phyloP scores from a whole-genome alignment of 139 green algal species.

The Chlamydomonas applanata region DNA sequence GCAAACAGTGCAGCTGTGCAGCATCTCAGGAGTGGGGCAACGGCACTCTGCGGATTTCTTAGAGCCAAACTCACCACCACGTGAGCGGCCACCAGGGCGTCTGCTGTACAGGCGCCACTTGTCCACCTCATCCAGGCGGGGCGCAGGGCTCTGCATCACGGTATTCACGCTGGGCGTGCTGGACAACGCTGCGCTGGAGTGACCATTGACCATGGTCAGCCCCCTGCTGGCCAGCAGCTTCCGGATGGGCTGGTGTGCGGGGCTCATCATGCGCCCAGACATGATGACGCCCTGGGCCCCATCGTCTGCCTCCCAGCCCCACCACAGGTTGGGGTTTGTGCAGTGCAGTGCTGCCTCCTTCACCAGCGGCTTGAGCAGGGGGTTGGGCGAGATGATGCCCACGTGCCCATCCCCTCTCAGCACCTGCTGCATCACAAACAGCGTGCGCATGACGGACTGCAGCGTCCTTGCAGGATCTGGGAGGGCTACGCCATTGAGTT shows the following conservation, averaged over 20 bases:
- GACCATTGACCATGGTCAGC: slow-evolving; percentile 18
- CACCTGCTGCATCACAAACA: slow-evolving; percentile 33
- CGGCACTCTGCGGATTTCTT: too few species aligned
- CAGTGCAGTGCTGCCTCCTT: slow-evolving; percentile 36
- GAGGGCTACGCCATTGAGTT: slow-evolving; percentile 8
- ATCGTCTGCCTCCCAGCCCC: not conserved
- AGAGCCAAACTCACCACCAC: not conserved
- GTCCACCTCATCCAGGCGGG: slow-evolving; percentile 22
- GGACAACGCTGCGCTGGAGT: not conserved
- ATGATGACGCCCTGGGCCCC: not conserved
- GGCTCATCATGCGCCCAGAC: too few species aligned
- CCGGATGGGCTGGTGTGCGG: slow-evolving; percentile 28
- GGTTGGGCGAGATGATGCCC: slow-evolving; percentile 48
- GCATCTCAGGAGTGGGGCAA: too few species aligned
- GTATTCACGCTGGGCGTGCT: not conserved
- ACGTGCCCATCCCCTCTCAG: slow-evolving; percentile 40
- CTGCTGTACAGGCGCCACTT: slow-evolving; percentile 35
- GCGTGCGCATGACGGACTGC: slow-evolving; percentile 34
- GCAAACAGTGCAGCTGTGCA: too few species aligned
- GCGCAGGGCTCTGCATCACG: not conserved
- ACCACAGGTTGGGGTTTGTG: slow-evolving; percentile 56
- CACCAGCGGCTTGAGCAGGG: slow-evolving; percentile 36
- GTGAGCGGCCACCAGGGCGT: not conserved
- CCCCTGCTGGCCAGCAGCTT: slow-evolving; percentile 7
- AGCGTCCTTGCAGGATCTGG: slow-evolving; percentile 33